These are phyloP conservation scores for Amanita exitialis DNA, from an alignment of 768 basidiomycete species.

Conservation along the genomic window DNA sequence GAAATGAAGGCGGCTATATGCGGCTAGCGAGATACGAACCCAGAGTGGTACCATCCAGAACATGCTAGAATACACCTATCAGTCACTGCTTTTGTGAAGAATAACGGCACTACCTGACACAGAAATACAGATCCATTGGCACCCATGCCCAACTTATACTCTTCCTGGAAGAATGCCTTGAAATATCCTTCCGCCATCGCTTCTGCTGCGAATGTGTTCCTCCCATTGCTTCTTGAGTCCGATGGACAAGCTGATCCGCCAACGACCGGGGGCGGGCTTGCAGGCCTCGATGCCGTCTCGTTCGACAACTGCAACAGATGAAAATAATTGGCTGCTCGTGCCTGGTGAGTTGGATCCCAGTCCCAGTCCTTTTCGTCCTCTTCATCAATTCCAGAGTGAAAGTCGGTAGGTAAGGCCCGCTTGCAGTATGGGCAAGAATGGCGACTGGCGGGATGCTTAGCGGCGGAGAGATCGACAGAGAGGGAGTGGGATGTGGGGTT, in stretches of 20 bases:
- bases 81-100: background rate
- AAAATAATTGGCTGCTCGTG: constrained; percentile 70
- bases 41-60: constrained; percentile 79
- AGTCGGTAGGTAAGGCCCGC: constrained; percentile 40
- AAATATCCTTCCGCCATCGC: constrained; percentile 91
- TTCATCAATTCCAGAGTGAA: constrained; percentile 17
- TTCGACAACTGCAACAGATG: constrained; percentile 67
- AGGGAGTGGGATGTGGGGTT: constrained; percentile 80
- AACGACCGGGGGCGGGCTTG: constrained; percentile 32
- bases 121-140: constrained; percentile 88
- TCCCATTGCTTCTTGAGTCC: constrained; percentile 8
- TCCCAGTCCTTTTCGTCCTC: constrained; percentile 10
- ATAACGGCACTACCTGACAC: constrained; percentile 51
- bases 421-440: constrained; percentile 69
- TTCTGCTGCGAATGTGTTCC: constrained; percentile 49
- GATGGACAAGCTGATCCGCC: constrained; percentile 5
- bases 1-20: constrained; percentile 3
- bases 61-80: constrained; percentile 40
- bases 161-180: constrained; percentile 86
- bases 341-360: constrained; percentile 33
- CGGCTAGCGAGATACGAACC: constrained; percentile 30
- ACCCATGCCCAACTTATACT: constrained; percentile 86
- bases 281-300: constrained; percentile 45
- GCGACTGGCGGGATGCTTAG: constrained; percentile 12
- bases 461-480: constrained; percentile 40